Evolutionary conservation across 176 grass and related monocot genomes (phyloP).

Genomic region (Aegilops bicornis): DNA sequence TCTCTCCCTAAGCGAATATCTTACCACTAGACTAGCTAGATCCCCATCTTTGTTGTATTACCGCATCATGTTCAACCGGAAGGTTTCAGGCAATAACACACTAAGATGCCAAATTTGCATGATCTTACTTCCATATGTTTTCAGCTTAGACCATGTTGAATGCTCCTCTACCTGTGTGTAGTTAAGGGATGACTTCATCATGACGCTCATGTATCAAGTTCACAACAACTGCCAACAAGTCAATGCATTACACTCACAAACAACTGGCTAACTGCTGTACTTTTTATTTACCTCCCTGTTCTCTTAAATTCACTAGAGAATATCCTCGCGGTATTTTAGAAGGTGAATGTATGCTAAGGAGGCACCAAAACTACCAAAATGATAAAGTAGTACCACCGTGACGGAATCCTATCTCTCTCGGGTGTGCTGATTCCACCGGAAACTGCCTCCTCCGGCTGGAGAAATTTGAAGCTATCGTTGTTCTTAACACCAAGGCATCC

Average conservation of each 20-base stretch:
- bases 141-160: neutral
- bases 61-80: no score
- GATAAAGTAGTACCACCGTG: no score
- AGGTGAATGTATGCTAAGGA: neutral
- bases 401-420: neutral
- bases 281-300: neutral
- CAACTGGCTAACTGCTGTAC: neutral
- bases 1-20: slow-evolving; percentile 44
- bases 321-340: neutral
- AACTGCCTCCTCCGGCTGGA: no score
- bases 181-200: neutral
- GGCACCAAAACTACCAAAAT: no score
- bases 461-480: no score
- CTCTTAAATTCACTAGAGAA: neutral
- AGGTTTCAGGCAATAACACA: neutral
- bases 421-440: no score
- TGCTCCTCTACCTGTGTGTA: neutral
- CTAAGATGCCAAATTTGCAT: neutral
- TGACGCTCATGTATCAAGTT: neutral
- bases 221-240: no score
- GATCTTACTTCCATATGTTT: neutral
- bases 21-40: slow-evolving; percentile 50
- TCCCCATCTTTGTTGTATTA: neutral
- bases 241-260: neutral
- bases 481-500: no score